Evolutionary conservation across 257 asterid genomes (phyloP), one percentile per base, ranked within the genome.

Genomic region (Agastache rugosa): DNA sequence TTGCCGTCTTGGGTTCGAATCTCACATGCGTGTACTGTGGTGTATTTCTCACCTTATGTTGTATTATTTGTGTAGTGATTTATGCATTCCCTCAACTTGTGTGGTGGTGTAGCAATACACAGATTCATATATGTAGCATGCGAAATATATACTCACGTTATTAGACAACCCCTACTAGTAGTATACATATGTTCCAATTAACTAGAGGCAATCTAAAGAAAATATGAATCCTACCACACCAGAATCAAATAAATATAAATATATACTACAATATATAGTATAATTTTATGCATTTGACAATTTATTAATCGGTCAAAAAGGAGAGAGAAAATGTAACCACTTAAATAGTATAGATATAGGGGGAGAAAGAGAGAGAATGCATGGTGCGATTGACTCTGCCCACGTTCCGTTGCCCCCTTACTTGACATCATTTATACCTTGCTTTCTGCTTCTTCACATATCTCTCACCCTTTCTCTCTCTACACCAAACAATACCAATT

Each of bases 341-440:
- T 60, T 39, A 62, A 35, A 56, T 37, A 55, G 9, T 69, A 37
- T 9, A 34, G 39, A 48, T 20, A 67, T 39, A 35, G 6, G 15
- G 14, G 53, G 23, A 47, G 35, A 11, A 34, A 48, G 55, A 65
- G 63, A 47, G 29, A 73, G 59, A 71, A 55, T 83, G 88, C 88
- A 84, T 81, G 85, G 87, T 70, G 76, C 56, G 65, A 63, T 66
- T 76, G 80, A 84, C 65, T 81, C 68, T 23, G 69, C 79, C 84
- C 88, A 84, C 86, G 86, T 84, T 84, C 84, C 80, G 63, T 42
- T 84, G 88, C 86, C 76, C 84, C 88, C 88, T 72, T 48, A 34
- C 76, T 71, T 45, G 37, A 56, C 82, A 76, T 81, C 85, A 84
- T 56, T 78, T 74, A 77, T 81, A 78, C 81, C 86, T 82, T 76